Conservation (phyloP, 2,329 filamentous ascomycete genomes). For the Graphilbum fragrans region DNA sequence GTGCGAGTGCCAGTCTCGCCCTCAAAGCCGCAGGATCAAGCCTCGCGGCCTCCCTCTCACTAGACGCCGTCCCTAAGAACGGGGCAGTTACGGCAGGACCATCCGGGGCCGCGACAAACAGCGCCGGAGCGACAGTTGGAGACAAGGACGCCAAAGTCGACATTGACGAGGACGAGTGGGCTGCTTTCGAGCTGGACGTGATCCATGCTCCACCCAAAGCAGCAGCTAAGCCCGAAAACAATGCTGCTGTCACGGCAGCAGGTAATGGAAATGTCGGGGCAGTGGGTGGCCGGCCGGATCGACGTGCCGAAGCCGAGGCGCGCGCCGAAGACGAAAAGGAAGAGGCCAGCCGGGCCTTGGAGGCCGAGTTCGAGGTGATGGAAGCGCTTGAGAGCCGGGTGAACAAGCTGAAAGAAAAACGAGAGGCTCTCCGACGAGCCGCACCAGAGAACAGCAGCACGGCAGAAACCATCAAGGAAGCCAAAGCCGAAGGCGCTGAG, state of each 20-base stretch:
- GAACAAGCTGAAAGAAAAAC: conserved; percentile 52
- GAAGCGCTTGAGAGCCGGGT: conserved; percentile 64
- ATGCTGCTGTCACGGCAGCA: background rate
- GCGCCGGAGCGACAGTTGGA: background rate
- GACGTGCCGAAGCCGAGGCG: too few relatives aligned
- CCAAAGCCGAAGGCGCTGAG: background rate
- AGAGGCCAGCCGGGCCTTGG: conserved; percentile 59
- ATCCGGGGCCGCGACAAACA: background rate
- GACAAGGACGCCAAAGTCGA: conserved; percentile 3
- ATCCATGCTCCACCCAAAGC: conserved; percentile 35
- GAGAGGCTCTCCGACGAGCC: conserved; percentile 43
- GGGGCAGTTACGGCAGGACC: background rate
- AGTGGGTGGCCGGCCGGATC: too few relatives aligned
- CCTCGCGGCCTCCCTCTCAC: too few relatives aligned
- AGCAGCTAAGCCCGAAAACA: too few relatives aligned
- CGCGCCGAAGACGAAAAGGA: conserved; percentile 54
- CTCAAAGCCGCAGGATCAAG: too few relatives aligned
- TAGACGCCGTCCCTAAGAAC: too few relatives aligned
- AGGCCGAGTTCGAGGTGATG: conserved; percentile 76
- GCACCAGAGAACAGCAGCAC: conserved; percentile 10
- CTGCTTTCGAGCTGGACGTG: conserved; percentile 69
- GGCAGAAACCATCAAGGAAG: background rate
- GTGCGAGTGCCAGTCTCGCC: background rate
- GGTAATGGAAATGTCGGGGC: too few relatives aligned
- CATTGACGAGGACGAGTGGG: conserved; percentile 71